Conservation (phyloP, 1,284 basidiomycete genomes). For the Sanghuangporus sanghuang region DNA sequence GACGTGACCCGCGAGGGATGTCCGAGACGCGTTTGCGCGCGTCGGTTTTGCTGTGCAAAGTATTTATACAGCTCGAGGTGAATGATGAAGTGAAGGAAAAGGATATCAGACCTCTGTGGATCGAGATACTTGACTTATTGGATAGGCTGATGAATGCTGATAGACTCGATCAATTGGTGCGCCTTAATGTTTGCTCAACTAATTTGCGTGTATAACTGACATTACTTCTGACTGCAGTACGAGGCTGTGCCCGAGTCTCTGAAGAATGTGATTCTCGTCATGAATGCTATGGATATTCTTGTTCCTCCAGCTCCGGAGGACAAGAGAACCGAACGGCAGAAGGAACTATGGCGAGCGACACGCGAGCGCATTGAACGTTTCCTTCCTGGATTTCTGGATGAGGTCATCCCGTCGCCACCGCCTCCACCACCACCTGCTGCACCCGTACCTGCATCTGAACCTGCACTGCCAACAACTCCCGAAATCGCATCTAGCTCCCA, state of each 20-base stretch:
- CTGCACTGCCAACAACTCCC: not conserved
- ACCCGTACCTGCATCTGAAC: not conserved
- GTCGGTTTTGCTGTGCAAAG: slow-evolving; percentile 87
- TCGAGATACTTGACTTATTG: slow-evolving; percentile 86
- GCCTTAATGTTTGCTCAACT: slow-evolving; percentile 26
- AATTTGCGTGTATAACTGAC: not conserved
- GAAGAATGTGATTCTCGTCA: slow-evolving; percentile 95
- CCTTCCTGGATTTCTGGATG: slow-evolving; percentile 81
- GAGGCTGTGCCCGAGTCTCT: slow-evolving; percentile 95
- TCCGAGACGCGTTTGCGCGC: slow-evolving; percentile 86
- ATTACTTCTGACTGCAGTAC: slow-evolving; percentile 46
- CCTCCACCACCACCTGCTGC: slow-evolving; percentile 17
- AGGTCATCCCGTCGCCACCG: slow-evolving; percentile 52
- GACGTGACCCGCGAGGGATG: slow-evolving; percentile 82
- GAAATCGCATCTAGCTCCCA: not conserved
- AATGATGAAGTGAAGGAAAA: slow-evolving; percentile 61
- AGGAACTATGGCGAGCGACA: slow-evolving; percentile 78
- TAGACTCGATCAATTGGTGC: slow-evolving; percentile 80
- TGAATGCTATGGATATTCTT: slow-evolving; percentile 85
- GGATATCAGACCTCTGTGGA: slow-evolving; percentile 80
- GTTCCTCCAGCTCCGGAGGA: slow-evolving; percentile 57
- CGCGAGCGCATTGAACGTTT: slow-evolving; percentile 84
- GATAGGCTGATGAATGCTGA: slow-evolving; percentile 87
- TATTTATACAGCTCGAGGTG: slow-evolving; percentile 90
- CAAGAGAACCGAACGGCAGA: slow-evolving; percentile 60